Base-by-base conservation (phyloP, 2,329 filamentous ascomycete genomes). In the Emericellopsis atlantica region DNA sequence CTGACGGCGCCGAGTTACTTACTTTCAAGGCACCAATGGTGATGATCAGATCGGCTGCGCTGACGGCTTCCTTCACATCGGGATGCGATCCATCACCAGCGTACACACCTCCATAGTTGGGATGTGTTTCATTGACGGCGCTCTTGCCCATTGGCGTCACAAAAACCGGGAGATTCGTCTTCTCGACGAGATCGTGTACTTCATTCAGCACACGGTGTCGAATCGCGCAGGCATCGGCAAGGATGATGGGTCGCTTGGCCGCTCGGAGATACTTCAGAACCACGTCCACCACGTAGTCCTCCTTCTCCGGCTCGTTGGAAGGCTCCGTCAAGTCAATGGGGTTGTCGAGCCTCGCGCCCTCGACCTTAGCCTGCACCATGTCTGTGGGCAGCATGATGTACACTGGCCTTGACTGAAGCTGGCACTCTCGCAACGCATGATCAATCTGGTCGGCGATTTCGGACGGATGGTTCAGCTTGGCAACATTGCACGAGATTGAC, bases 91-190 rank as follows among this genome's bases (percentile, higher is more conserved):
- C 85, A 44, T 73, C 72, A n/a, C 88, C 88, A 8, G 83, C 82
- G 57, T 94, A 93, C 5, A 94, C 84, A 47, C 88, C 88, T 18
- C 84, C 84, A 49, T 82, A 94, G 52, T 76, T 83, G n/a, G 72
- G 66, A 37, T 83, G 71, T 2, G 73, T 74, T 59, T 95, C 87
- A 51, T 92, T 74, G 37, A 95, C 74, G 16, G 84, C 83, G 15
- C 86, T 76, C 64, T 94, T 94, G 37, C 87, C 87, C 83, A 93
- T 93, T 3, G 87, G 85, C 0, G 86, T 83, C n/a, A 89, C 84
- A 51, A 92, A 93, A 0, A 84, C 81, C 5, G 88, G 87, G 7
- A 94, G 66, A 4, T 76, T 69, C 1, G 84, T 84, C 58, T 81
- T 84, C 45, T 80, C 68, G 40, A 93, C 66, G 14, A 95, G 66